Evolutionary conservation across 495 filamentous ascomycete genomes (phyloP).

Genomic region (Penicillium pancosmium): DNA sequence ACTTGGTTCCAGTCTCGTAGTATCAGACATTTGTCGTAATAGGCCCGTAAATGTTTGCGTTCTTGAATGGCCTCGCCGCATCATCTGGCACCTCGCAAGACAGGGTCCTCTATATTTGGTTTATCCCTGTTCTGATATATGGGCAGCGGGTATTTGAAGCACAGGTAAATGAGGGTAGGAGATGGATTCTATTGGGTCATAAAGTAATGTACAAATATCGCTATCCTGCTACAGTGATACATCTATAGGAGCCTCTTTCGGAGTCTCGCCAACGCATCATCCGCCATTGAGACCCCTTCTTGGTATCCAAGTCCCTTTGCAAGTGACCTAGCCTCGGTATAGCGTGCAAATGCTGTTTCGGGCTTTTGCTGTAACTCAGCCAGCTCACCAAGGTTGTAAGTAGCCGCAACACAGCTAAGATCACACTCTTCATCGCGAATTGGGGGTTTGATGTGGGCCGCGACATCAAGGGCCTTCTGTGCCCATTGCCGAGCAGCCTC

Average conservation of each 20-base stretch:
- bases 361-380: slow-evolving; percentile 67
- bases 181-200: slow-evolving; percentile 21
- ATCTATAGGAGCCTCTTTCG: slow-evolving; percentile 17
- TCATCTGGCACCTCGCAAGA: too few species aligned
- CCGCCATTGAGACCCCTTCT: slow-evolving; percentile 63
- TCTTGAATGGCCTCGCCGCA: too few species aligned
- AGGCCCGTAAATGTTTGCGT: not conserved
- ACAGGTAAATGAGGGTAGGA: not conserved
- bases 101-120: too few species aligned
- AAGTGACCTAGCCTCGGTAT: slow-evolving; percentile 64
- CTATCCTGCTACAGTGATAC: not conserved
- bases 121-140: too few species aligned
- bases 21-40: not conserved
- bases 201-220: slow-evolving; percentile 15
- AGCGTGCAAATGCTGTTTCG: slow-evolving; percentile 57
- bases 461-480: slow-evolving; percentile 66
- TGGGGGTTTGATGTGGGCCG: slow-evolving; percentile 55
- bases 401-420: slow-evolving; percentile 79
- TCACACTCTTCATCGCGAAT: slow-evolving; percentile 82
- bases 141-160: too few species aligned
- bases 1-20: slow-evolving; percentile 5
- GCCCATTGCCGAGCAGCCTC: slow-evolving; percentile 73
- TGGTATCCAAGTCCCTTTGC: slow-evolving; percentile 65
- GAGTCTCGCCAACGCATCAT: slow-evolving; percentile 50
- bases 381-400: slow-evolving; percentile 83